Conservation (phyloP, 202 grass and related monocot species). For the Zoysia matrella region DNA sequence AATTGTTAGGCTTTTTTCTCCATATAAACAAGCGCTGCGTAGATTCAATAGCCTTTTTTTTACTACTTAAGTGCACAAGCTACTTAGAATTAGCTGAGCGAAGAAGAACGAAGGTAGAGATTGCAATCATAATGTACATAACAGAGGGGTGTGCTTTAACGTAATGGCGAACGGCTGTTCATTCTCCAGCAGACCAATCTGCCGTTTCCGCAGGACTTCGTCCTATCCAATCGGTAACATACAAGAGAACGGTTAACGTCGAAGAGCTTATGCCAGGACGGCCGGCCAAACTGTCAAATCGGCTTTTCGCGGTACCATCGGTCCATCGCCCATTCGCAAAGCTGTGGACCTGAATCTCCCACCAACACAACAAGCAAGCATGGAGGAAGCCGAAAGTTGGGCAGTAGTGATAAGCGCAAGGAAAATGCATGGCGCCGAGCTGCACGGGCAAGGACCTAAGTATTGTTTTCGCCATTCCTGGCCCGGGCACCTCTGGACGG, state of each 20-base stretch:
- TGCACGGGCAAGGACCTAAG: background rate
- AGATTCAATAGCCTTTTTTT: background rate
- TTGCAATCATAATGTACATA: background rate
- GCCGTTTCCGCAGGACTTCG: background rate
- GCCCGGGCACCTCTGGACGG: background rate
- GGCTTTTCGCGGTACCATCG: conserved; percentile 4
- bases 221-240: background rate
- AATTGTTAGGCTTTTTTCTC: no score
- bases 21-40: background rate
- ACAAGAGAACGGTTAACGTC: conserved; percentile 5
- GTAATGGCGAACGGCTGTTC: background rate
- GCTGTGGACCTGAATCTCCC: conserved; percentile 36
- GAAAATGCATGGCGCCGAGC: background rate
- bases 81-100: background rate
- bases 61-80: background rate
- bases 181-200: background rate
- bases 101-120: background rate
- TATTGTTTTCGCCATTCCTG: conserved; percentile 6
- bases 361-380: background rate
- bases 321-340: background rate
- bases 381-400: conserved; percentile 8
- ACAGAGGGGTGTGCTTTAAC: background rate
- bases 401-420: conserved; percentile 4
- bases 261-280: background rate
- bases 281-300: conserved; percentile 8